Conservation (phyloP, 352 stramenopile species). For the Hyaloperonospora brassicae region DNA sequence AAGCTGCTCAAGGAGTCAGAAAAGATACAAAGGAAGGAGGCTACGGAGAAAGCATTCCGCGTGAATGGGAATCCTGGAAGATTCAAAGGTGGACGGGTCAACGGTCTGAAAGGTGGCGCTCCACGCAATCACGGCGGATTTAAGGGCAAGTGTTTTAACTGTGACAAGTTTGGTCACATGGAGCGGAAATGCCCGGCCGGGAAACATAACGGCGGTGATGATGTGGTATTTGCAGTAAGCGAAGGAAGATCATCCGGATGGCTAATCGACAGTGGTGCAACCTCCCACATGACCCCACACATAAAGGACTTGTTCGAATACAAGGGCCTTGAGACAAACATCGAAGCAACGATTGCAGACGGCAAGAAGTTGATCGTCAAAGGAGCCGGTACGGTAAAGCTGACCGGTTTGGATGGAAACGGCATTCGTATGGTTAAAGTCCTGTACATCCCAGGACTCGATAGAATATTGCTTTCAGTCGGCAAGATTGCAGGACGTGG, state of each 20-base stretch:
- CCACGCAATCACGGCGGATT: not conserved
- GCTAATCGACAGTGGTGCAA: conserved; percentile 1
- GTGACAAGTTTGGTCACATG: conserved; percentile 1
- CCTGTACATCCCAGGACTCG: conserved; percentile 12
- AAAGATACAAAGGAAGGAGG: not conserved
- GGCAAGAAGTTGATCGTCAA: conserved; percentile 4
- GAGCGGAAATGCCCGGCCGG: not conserved
- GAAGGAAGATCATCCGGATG: not conserved
- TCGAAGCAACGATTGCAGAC: conserved; percentile 17
- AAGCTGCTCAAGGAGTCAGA: not conserved
- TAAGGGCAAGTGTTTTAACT: not conserved
- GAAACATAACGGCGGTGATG: not conserved
- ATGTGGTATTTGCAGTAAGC: not conserved
- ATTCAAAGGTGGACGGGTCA: not conserved
- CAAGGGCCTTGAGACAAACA: not conserved
- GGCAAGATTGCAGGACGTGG: conserved; percentile 8
- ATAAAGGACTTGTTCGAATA: conserved; percentile 6
- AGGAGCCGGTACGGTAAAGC: not conserved
- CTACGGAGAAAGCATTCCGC: not conserved
- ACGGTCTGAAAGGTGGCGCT: not conserved
- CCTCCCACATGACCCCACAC: conserved; percentile 10
- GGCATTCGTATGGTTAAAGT: conserved; percentile 8
- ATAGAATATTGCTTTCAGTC: conserved; percentile 14
- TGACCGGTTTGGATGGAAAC: conserved; percentile 1
- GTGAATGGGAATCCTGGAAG: not conserved